These are phyloP conservation scores for Zygotorulaspora chibaensis DNA, from an alignment of 805 yeast genomes.

Conservation along the genomic window DNA sequence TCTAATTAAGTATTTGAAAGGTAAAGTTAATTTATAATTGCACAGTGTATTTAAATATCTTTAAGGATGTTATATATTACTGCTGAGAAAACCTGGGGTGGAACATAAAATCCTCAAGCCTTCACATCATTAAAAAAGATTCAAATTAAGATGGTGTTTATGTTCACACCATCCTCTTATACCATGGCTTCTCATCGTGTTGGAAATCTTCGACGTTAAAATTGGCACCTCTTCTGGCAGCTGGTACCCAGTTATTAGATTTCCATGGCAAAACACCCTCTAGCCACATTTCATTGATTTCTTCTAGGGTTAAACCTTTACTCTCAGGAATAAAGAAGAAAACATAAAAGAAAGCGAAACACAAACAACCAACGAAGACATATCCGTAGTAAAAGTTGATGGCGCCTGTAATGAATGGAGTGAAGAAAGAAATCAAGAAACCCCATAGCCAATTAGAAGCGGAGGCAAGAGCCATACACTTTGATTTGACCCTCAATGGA, in stretches of 20 bases:
- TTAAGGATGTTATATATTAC: too few species aligned
- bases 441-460: slow-evolving; percentile 63
- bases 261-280: slow-evolving; percentile 39
- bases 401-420: slow-evolving; percentile 62
- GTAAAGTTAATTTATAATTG: too few species aligned
- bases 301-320: slow-evolving; percentile 71
- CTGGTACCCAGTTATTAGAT: slow-evolving; percentile 47
- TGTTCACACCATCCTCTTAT: too few species aligned
- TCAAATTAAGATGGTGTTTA: too few species aligned
- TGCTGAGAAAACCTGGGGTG: too few species aligned
- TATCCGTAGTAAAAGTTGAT: slow-evolving; percentile 68
- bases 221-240: slow-evolving; percentile 27
- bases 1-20: too few species aligned
- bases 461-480: slow-evolving; percentile 52
- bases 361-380: slow-evolving; percentile 50
- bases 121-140: too few species aligned
- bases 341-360: slow-evolving; percentile 53
- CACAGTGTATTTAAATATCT: too few species aligned
- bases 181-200: slow-evolving; percentile 16
- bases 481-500: slow-evolving; percentile 62
- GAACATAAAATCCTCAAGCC: too few species aligned
- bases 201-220: slow-evolving; percentile 14
- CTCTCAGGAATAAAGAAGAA: slow-evolving; percentile 69
- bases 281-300: slow-evolving; percentile 59
- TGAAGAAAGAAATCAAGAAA: slow-evolving; percentile 60